Evolutionary conservation across 2,329 filamentous ascomycete species (phyloP), one percentile per base, ranked within the genome.

Genomic region (Corinectria fuckeliana): DNA sequence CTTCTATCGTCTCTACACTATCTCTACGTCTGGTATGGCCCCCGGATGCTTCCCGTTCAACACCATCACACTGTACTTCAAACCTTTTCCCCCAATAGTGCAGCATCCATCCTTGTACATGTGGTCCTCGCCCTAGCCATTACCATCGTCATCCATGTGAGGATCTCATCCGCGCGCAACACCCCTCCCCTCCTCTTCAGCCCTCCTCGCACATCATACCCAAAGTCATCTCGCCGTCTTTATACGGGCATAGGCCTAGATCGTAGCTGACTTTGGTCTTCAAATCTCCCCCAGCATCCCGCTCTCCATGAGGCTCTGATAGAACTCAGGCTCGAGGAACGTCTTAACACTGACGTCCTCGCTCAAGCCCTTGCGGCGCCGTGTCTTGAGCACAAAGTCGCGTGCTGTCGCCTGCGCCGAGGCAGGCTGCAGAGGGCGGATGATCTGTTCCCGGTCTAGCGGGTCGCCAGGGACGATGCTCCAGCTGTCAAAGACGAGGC

Each of bases 271-370:
- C 58, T 30, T 28, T 23, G 52, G 26, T 28, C 45, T 34, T 71
- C 53, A 78, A 53, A 69, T 65, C 44, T 82, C 81, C 21, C 93
- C 93, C 64, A 98, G 78, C 67, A 96, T 88, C 2, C 94, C 94
- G 69, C 91, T 95, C 77, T 96, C 93, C 78, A 92, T 91, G 72
- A 98, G 78, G 67, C 88, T 91, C 75, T 90, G 88, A 80, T 96
- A 96, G 62, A 98, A 87, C 75, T 98, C 95, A 1, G 93, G 92
- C 80, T 99, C 95, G 65, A 99, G 80, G 78, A 98, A 99, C 74
- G 96, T 97, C 75, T 92, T 93, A 56, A 98, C 93, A 26, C 91
- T 94, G 38, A 98, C 92, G 75, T 98, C 95, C 81, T 98, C 95
- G 63, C 92, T 94, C 62, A 99, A 77, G 2, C 95, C 95, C 84